Evolutionary conservation across 305 asterid genomes (phyloP).

Genomic region (Solanum chacoense): DNA sequence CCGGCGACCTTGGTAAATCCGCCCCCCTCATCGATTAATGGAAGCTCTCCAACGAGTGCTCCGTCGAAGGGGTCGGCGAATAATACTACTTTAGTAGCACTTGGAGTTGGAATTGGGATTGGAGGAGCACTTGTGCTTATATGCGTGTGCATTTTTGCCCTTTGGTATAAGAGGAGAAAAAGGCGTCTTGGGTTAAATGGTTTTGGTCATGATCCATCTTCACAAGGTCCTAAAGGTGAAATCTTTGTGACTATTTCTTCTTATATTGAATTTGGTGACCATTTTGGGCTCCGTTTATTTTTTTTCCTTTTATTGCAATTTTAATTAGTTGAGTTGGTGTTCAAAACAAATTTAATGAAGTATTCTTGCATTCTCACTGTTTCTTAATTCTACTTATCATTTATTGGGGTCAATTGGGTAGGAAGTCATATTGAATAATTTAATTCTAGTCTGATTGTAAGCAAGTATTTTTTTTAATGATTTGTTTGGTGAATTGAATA

Average conservation of each 20-base stretch:
- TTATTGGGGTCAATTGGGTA: background rate
- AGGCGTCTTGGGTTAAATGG: conserved; percentile 23
- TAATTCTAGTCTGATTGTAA: background rate
- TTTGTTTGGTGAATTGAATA: background rate
- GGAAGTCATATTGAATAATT: background rate
- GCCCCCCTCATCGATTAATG: conserved; percentile 22
- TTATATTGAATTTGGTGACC: background rate
- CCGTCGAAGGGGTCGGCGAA: conserved; percentile 11
- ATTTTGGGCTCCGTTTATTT: background rate
- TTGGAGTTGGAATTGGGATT: conserved; percentile 76
- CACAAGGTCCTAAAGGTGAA: conserved; percentile 41
- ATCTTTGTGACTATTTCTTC: background rate
- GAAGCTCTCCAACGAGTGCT: conserved; percentile 3
- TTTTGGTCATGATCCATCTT: conserved; percentile 12
- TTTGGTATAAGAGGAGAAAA: conserved; percentile 68
- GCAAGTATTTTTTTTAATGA: background rate
- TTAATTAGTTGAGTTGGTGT: background rate
- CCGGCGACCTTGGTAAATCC: conserved; percentile 24
- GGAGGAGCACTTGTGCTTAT: conserved; percentile 64
- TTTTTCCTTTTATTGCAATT: background rate
- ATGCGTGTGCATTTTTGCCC: conserved; percentile 45
- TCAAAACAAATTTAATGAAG: background rate
- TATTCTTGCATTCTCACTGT: background rate
- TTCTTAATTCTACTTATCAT: background rate
- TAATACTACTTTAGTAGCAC: conserved; percentile 44